Base-by-base conservation (phyloP, 2,329 filamentous ascomycete species). In the Canariomyces notabilis region DNA sequence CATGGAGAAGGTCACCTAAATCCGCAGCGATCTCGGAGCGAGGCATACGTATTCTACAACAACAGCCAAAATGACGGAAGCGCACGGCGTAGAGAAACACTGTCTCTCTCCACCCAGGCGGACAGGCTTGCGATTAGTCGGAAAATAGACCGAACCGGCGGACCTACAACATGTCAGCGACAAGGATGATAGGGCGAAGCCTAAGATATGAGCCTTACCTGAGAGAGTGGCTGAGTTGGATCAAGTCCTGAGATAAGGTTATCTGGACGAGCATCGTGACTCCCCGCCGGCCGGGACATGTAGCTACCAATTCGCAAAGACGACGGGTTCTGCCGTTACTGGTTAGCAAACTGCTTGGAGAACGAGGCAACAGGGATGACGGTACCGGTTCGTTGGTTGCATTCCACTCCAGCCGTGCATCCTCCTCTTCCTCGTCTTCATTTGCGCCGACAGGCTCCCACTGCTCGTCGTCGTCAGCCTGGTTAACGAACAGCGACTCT, bases 341-440 rank as follows among this genome's bases (percentile, higher is more conserved):
- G 32, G 63, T 71, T 53, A 69, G 60, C 43, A 43, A 46, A 11
- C 34, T 20, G 22, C 1, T n/a, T 6, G 11, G 37, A 34, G 48
- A 34, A 51, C 19, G 32, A 16, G 12, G 18, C 7, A 31, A 46
- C 23, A 23, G 45, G 15, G 14, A 22, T 9, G 6, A 40, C 45
- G 33, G 71, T 65, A 84, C 82, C 52, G 75, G 72, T 38, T 83
- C 75, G 31, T 75, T 78, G 59, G 77, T 85, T 42, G 82, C 75
- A 64, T 89, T 84, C 87, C 87, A 91, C 31, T 82, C 83, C 36
- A 90, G 67, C 56, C 82, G 80, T 40, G 82, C 80, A 52, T 81
- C 77, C 44, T 81, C 78, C 22, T 83, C 82, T 6, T 79, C 78
- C 22, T 82, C 75, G 26, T 83, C 81, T 42, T 79, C 69, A 14